Evolutionary conservation across 139 green algal species (phyloP).

Genomic region (Desmodesmus armatus): DNA sequence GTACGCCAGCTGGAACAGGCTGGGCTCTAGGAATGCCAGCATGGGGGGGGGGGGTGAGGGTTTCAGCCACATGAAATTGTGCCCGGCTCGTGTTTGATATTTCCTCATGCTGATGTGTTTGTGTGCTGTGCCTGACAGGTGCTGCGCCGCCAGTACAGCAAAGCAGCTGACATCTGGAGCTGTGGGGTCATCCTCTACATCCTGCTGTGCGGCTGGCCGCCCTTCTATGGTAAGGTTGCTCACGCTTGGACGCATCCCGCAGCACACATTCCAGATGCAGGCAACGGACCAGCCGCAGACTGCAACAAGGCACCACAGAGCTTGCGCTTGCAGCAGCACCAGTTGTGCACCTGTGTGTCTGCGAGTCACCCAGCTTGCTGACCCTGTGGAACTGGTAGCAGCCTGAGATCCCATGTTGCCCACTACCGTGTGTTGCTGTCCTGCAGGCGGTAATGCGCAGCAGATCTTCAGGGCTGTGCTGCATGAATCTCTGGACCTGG

Average conservation of each 20-base stretch:
- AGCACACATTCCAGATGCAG: too few species aligned
- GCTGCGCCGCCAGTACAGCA: conserved; percentile 71
- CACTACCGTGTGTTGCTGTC: not conserved
- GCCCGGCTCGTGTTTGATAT: too few species aligned
- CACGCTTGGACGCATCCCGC: too few species aligned
- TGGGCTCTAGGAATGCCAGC: too few species aligned
- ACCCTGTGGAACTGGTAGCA: too few species aligned
- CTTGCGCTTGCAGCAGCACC: too few species aligned
- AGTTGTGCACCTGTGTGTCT: too few species aligned
- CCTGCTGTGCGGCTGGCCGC: conserved; percentile 91
- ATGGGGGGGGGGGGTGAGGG: not conserved
- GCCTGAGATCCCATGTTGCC: too few species aligned
- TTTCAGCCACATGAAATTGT: not conserved
- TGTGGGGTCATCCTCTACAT: conserved; percentile 98
- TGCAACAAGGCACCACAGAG: too few species aligned
- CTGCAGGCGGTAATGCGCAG: conserved; percentile 90
- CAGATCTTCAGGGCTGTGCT: conserved; percentile 88
- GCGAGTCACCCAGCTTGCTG: too few species aligned
- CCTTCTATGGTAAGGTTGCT: conserved; percentile 98
- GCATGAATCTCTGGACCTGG: conserved; percentile 76
- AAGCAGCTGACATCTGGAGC: conserved; percentile 94
- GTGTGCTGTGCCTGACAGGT: conserved; percentile 18
- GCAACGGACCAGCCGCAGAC: too few species aligned
- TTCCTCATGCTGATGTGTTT: not conserved
- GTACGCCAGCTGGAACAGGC: too few species aligned